Base-by-base conservation (phyloP, 352 stramenopile genomes). In the Globisporangium rhizosaccharum region DNA sequence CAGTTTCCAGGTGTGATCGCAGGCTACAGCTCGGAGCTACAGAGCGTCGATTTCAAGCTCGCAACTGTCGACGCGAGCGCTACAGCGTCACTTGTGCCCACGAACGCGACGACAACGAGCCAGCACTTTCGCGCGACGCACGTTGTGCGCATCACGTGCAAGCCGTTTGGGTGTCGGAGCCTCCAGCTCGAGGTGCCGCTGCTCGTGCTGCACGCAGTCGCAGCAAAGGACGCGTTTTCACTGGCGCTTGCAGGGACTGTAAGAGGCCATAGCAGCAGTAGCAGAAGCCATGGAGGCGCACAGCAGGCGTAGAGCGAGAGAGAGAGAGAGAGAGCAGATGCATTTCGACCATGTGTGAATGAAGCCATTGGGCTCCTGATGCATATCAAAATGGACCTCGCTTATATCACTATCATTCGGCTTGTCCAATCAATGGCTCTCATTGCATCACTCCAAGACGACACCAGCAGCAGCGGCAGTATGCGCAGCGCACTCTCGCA, bases 401-500 rank as follows among this genome's bases (percentile, higher is more conserved):
- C 10, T 39, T 39, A 39, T 39, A 39, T 39, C 33, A 39, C 41
- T 18, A 47, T 47, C 18, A 7, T 23, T n/a, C 5, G 18, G 3
- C 41, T 18, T 4, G 15, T 20, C 18, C 28, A 41, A 47, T 33
- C n/a, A 39, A 57, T 45, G 44, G 44, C 44, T 25, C 44, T 26
- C n/a, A 49, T 28, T 15, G 18, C 18, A 12, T 18, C 11, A 14
- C 17, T 18, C 12, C 44, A 49, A 23, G 11, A 25, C 9, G 17
- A 49, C 17, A 49, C 15, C 8, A 10, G 25, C 46, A 41, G 1
- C 23, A 48, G 10, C 26, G n/a, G 14, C 11, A 78, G 6, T 11
- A 90, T 90, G 81, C 73, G 76, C 49, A 65, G 23, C 53, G 81
- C 73, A 46, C 58, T 90, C 48, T 57, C 63, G 42, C 68, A 64